Evolutionary conservation across 495 filamentous ascomycete genomes (phyloP), one percentile per base, ranked within the genome.

Genomic region (Penicillium goetzii): DNA sequence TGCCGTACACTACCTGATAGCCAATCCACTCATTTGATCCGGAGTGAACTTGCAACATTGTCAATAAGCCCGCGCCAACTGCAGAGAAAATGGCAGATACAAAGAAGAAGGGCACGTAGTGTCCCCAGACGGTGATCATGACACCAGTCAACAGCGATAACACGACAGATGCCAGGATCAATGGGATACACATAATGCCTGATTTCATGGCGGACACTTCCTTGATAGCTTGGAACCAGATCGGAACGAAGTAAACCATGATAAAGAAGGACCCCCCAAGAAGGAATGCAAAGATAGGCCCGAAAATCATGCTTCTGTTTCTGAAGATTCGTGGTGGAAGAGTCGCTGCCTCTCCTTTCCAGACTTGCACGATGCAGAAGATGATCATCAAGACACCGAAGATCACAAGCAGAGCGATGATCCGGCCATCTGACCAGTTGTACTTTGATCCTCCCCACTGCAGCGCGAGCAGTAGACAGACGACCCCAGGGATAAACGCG

Each of bases 301-400:
- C 60, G 53, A 67, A 69, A 23, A 65, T 10, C 25, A 70, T 60
- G 25, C 62, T 66, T 11, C 58, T 52, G 2, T 58, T 33, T 11
- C 32, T 60, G 43, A 65, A 38, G 3, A 65, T 33, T 28, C 58
- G 52, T 4, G 52, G 52, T 1, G 81, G 81, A 11, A 84, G 74
- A 72, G 84, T 75, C 0, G 83, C 84, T 0, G 67, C 64, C n/a
- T 84, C 81, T 1, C 82, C 83, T 34, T 69, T 65, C 15, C 64
- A 67, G 21, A 58, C 61, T 41, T 83, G 76, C 80, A 79, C 83
- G n/a, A 68, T 40, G 8, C 78, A 33, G 52, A 79, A 85, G 30
- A 65, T 52, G 30, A 66, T 17, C 11, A 58, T n/a, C 6, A 68
- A 49, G 11, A 55, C 33, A 4, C 23, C 70, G 60, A 62, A 70